Percentiles rank a stretch among this genome's conserved stretches.
phyloP scores from a whole-genome alignment of 2,329 filamentous ascomycete species.

The Fusarium oligoseptatum region DNA sequence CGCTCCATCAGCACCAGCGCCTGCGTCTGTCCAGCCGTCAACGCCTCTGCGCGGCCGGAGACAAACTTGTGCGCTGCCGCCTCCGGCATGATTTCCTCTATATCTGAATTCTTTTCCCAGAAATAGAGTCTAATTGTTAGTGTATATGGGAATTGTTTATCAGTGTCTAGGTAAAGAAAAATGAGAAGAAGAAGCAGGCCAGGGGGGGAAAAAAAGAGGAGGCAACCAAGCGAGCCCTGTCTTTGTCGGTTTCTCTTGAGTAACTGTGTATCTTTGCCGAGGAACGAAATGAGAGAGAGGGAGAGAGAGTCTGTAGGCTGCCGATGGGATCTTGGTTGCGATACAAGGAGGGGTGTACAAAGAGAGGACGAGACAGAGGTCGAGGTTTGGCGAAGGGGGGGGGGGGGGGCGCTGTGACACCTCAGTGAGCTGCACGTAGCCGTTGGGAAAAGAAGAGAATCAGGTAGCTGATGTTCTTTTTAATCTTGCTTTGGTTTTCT shows the following conservation, averaged over 20 bases:
- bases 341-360: background rate
- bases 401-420: constrained; percentile 28
- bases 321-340: constrained; percentile 11
- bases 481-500: background rate
- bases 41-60: constrained; percentile 41
- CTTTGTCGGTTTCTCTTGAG: background rate
- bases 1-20: constrained; percentile 65
- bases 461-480: background rate
- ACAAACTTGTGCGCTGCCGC: constrained; percentile 30
- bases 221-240: background rate
- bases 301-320: background rate
- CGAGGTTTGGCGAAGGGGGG: constrained; percentile 27
- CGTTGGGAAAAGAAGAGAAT: constrained; percentile 12
- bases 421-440: constrained; percentile 28
- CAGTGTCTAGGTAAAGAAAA: background rate
- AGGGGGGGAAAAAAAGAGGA: background rate
- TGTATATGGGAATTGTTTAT: background rate
- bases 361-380: constrained; percentile 16
- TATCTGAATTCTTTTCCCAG: background rate
- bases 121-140: too few relatives aligned
- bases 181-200: background rate
- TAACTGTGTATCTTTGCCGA: background rate
- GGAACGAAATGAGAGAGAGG: background rate
- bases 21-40: constrained; percentile 54
- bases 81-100: constrained; percentile 3